These are phyloP conservation scores for Suhomyces sp. DNA, from an alignment of 805 yeast species.

Conservation along the genomic window DNA sequence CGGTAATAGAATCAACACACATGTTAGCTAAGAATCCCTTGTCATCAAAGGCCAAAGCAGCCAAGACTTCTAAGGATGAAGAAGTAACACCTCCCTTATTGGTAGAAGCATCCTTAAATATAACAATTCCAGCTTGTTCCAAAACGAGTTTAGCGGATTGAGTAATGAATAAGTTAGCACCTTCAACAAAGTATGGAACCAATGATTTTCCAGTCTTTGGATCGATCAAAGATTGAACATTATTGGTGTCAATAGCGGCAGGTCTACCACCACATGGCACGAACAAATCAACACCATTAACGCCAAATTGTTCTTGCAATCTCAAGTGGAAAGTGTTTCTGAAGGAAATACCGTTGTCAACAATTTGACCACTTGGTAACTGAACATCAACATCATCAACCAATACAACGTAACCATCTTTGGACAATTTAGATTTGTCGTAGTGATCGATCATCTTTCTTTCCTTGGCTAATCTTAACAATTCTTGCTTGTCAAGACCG, in stretches of 20 bases:
- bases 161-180: slow-evolving; percentile 93
- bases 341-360: slow-evolving; percentile 84
- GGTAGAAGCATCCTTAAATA: slow-evolving; percentile 95
- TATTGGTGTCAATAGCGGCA: slow-evolving; percentile 86
- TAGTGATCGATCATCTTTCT: slow-evolving; percentile 74
- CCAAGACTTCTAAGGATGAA: slow-evolving; percentile 90
- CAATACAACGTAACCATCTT: slow-evolving; percentile 75
- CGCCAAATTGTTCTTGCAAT: slow-evolving; percentile 58
- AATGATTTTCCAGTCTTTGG: slow-evolving; percentile 70
- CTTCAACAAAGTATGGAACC: slow-evolving; percentile 91
- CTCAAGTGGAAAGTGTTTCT: slow-evolving; percentile 88
- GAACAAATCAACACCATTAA: slow-evolving; percentile 71
- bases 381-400: slow-evolving; percentile 80
- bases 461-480: slow-evolving; percentile 70
- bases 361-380: slow-evolving; percentile 73
- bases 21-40: slow-evolving; percentile 74
- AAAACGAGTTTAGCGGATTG: slow-evolving; percentile 87
- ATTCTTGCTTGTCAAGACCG: slow-evolving; percentile 81
- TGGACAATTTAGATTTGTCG: slow-evolving; percentile 64
- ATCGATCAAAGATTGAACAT: slow-evolving; percentile 70
- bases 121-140: slow-evolving; percentile 82
- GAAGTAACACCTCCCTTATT: slow-evolving; percentile 99
- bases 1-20: slow-evolving; percentile 62
- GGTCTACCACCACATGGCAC: slow-evolving; percentile 99
- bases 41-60: slow-evolving; percentile 89